These are phyloP conservation scores for Diplodia mutila DNA, from an alignment of 2,329 filamentous ascomycete species.

Conservation along the genomic window DNA sequence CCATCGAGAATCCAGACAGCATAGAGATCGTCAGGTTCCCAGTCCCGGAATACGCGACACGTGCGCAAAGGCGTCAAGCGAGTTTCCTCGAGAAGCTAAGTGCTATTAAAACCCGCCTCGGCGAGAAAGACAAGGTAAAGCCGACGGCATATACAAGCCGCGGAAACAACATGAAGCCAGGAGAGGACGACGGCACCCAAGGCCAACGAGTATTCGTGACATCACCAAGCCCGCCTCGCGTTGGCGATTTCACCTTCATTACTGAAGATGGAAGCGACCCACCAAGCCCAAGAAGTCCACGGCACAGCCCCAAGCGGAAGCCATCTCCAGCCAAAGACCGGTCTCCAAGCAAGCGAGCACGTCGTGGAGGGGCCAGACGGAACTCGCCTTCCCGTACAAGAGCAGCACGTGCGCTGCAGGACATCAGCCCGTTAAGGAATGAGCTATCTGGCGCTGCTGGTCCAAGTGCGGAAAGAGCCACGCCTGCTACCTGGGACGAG, in stretches of 20 bases:
- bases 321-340: neutral
- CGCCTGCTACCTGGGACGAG: constrained; percentile 18
- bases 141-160: constrained; percentile 12
- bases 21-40: constrained; percentile 1
- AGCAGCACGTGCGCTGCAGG: neutral
- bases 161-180: neutral
- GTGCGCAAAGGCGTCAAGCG: constrained; percentile 21
- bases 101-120: constrained; percentile 23
- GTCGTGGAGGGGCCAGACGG: neutral
- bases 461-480: constrained; percentile 3
- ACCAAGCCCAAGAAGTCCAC: constrained; percentile 7
- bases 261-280: constrained; percentile 18
- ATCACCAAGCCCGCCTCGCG: neutral
- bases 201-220: constrained; percentile 8
- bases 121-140: constrained; percentile 20
- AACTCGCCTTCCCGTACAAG: constrained; percentile 1
- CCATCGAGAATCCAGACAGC: constrained; percentile 1
- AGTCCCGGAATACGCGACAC: constrained; percentile 10
- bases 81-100: constrained; percentile 15
- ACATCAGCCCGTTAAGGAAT: constrained; percentile 18
- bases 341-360: neutral
- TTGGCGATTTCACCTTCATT: constrained; percentile 18
- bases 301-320: neutral
- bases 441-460: constrained; percentile 9
- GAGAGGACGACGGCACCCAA: constrained; percentile 18